Evolutionary conservation across 371 early-diverging fungal genomes (phyloP), one percentile per base, ranked within the genome.

Genomic region (Rhizopus sp.): DNA sequence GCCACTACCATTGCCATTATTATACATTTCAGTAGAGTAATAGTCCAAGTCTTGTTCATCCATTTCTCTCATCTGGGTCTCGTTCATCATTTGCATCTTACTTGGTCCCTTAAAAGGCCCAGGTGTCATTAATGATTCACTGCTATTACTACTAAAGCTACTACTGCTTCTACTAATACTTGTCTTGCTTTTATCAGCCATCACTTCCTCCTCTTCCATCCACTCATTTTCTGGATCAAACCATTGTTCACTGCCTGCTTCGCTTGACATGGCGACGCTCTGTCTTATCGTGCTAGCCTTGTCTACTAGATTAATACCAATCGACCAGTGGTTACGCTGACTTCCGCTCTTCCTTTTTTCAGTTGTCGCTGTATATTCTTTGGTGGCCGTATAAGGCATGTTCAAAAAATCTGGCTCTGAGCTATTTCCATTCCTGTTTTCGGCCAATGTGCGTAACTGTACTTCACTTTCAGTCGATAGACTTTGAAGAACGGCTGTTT

Each of bases 271-370:
- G 13, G 54, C 66, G 8, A 58, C 13, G 16, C 58, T 60, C 15
- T 56, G 47, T 33, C 57, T 15, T 32, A 60, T 50, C 10, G 59
- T 53, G 23, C 23, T 23, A 32, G 52, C 57, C 55, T 55, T 62
- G 1, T 47, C 39, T 5, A 39, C 60, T 12, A 62, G 47, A 41
- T 68, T 63, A 5, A 65, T 63, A 3, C 72, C 72, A 12, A 50
- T 53, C 2, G 72, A 69, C 72, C 72, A 72, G 50, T 72, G 69
- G 7, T 63, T 69, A 7, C 69, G 60, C 23, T 68, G 72, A 41
- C 69, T 72, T 5, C 72, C 69, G 34, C 72, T 72, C 34, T 57
- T 55, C 33, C 72, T 50, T 23, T 60, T 60, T 31, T 29, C 32
- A 15, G 16, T 42, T 29, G 30, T 17, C 9, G 54, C n/a, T 7